Conservation (phyloP, 2,329 filamentous ascomycete species). For the Cercospora berteroae region DNA sequence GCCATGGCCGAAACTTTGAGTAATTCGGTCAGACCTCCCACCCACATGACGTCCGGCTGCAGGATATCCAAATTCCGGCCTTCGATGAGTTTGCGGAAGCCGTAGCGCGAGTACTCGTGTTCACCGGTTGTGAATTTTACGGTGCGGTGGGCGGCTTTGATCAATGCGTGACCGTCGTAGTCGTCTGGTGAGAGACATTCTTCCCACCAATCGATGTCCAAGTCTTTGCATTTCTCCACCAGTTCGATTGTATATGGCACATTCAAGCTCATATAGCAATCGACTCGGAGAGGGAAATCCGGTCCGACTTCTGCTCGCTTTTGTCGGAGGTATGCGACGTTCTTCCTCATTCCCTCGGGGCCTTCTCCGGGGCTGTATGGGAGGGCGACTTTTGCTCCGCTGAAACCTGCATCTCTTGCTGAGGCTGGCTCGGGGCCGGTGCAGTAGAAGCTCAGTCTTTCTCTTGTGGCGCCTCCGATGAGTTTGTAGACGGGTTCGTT, state of each 20-base stretch:
- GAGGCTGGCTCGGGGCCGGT: slow-evolving; percentile 81
- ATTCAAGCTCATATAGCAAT: slow-evolving; percentile 96
- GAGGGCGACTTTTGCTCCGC: slow-evolving; percentile 83
- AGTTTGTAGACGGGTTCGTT: slow-evolving; percentile 93
- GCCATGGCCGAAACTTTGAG: slow-evolving; percentile 87
- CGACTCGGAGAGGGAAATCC: slow-evolving; percentile 89
- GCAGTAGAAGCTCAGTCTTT: slow-evolving; percentile 88
- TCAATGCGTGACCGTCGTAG: slow-evolving; percentile 81
- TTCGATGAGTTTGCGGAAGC: slow-evolving; percentile 91
- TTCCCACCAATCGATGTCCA: slow-evolving; percentile 97
- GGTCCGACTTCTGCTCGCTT: slow-evolving; percentile 82
- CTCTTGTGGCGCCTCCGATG: slow-evolving; percentile 84
- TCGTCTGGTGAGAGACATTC: slow-evolving; percentile 90
- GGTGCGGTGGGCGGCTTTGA: slow-evolving; percentile 86
- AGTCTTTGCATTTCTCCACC: slow-evolving; percentile 75
- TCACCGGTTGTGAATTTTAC: slow-evolving; percentile 95
- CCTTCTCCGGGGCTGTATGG: slow-evolving; percentile 90
- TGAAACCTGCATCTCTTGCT: slow-evolving; percentile 84
- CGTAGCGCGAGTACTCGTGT: slow-evolving; percentile 91
- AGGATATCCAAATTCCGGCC: slow-evolving; percentile 90
- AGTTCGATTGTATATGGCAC: slow-evolving; percentile 91
- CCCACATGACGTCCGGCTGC: slow-evolving; percentile 97
- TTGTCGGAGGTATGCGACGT: slow-evolving; percentile 81
- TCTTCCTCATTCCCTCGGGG: slow-evolving; percentile 76
- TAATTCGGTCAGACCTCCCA: slow-evolving; percentile 87